Evolutionary conservation across 306 rosid species (phyloP).

Genomic region (Arachis stenosperma): DNA sequence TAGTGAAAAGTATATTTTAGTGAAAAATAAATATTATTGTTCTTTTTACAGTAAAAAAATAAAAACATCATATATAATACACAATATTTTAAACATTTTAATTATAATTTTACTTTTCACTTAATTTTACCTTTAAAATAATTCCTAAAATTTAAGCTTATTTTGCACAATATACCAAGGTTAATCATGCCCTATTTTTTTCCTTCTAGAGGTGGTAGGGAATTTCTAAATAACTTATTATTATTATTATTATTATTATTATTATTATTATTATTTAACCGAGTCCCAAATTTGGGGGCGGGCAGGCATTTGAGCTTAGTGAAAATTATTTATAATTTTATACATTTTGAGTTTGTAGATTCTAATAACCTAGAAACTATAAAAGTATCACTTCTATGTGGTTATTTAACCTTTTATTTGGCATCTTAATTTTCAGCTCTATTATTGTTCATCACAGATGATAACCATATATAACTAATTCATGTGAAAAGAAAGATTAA

Average conservation of each 20-base stretch:
- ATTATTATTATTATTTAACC: neutral
- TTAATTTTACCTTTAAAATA: no score
- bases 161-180: neutral
- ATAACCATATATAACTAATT: constrained; percentile 12
- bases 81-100: no score
- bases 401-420: constrained; percentile 11
- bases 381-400: neutral
- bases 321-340: constrained; percentile 5
- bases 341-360: neutral
- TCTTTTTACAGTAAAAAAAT: no score
- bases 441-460: constrained; percentile 26
- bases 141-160: neutral
- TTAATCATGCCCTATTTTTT: constrained; percentile 2
- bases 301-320: neutral
- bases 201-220: neutral
- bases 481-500: constrained; percentile 45
- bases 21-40: no score
- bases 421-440: neutral
- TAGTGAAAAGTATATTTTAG: no score
- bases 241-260: no score
- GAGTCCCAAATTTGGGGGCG: neutral
- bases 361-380: constrained; percentile 11
- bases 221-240: no score
- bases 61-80: no score
- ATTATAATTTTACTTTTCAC: no score